A percentile compares a stretch with the other conserved stretches of the same genome.
phyloP scores from a whole-genome alignment of 805 yeast genomes.

The Aciculoconidium aculeatum region DNA sequence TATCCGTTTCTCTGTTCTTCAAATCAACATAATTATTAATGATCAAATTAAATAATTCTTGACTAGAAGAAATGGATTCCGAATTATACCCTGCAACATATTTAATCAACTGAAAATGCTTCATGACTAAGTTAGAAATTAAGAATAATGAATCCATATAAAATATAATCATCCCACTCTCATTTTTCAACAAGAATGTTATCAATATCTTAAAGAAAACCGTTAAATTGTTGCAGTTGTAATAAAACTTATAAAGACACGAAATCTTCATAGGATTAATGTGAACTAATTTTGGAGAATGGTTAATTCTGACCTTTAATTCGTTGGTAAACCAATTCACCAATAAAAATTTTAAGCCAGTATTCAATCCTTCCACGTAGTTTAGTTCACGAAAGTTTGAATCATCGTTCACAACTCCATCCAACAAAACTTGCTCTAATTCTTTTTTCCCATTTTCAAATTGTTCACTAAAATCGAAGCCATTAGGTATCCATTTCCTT shows the following conservation, averaged over 20 bases:
- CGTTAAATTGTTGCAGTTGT: constrained; percentile 35
- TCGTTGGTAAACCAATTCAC: constrained; percentile 45
- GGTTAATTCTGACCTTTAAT: constrained; percentile 29
- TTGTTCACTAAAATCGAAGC: constrained; percentile 23
- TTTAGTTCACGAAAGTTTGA: constrained; percentile 1
- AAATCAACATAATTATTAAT: constrained; percentile 31
- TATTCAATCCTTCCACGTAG: constrained; percentile 21
- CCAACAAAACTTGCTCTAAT: constrained; percentile 21
- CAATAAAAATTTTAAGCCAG: constrained; percentile 40
- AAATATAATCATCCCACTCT: constrained; percentile 33
- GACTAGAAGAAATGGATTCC: constrained; percentile 24
- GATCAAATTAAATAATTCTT: constrained; percentile 31
- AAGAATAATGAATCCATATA: constrained; percentile 38
- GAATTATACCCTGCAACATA: constrained; percentile 24
- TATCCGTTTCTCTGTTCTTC: constrained; percentile 26
- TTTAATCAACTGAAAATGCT: constrained; percentile 28
- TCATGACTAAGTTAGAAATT: constrained; percentile 25
- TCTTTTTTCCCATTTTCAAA: constrained; percentile 35
- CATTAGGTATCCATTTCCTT: constrained; percentile 39
- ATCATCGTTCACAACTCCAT: constrained; percentile 2
- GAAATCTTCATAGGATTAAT: constrained; percentile 25
- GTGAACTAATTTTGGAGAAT: constrained; percentile 32
- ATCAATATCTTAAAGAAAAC: constrained; percentile 34
- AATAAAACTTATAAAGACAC: constrained; percentile 27
- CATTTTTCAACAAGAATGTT: constrained; percentile 31